Base-by-base conservation (phyloP, 352 stramenopile species). In the Plasmopara viticola region DNA sequence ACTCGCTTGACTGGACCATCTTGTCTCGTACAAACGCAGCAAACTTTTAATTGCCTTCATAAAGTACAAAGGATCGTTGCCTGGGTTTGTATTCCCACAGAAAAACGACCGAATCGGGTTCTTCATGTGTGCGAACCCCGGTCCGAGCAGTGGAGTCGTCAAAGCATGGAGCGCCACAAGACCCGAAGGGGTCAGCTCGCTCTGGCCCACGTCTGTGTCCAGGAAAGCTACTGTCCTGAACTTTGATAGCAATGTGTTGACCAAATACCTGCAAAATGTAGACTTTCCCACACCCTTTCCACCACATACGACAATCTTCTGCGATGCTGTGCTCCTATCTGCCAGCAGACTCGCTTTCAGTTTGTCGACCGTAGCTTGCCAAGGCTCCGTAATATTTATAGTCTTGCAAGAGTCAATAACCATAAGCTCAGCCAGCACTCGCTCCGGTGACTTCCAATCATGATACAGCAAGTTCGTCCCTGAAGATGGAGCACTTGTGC, bases 231-330 rank as follows among this genome's bases (percentile, higher is more conserved):
- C 87, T 15, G 68, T 64, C 6, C 61, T 62, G 35, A 84, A 77
- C 46, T 72, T 69, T 2, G 64, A 58, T 6, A 98, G 74, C 48
- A 98, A 54, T 9, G 81, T 79, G 76, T 98, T 98, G 8, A 96
- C 77, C 18, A 96, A 55, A 64, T 96, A 97, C 44, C 94, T 83
- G 56, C 95, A 96, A 66, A 96, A 95, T 9, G 89, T 98, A 15
- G 87, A 97, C 67, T 98, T 98, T 14, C 95, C 95, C 14, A 97
- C 91, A 30, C 94, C 91, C 58, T 98, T 98, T 18, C 86, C 91
- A 29, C 95, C 95, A 65, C 89, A 97, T 12, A 98, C 84, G 12
- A 98, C 64, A 15, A 97, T 86, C 30, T 79, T 75, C 34, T 84
- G 73, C 2, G 56, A 42, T 0, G 28, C 25, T 8, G 38, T 6